Percentiles rank a stretch among this genome's conserved stretches.
These are phyloP conservation scores for Cicer chorassanicum DNA, from an alignment of 306 rosid species.

Conservation along the genomic window DNA sequence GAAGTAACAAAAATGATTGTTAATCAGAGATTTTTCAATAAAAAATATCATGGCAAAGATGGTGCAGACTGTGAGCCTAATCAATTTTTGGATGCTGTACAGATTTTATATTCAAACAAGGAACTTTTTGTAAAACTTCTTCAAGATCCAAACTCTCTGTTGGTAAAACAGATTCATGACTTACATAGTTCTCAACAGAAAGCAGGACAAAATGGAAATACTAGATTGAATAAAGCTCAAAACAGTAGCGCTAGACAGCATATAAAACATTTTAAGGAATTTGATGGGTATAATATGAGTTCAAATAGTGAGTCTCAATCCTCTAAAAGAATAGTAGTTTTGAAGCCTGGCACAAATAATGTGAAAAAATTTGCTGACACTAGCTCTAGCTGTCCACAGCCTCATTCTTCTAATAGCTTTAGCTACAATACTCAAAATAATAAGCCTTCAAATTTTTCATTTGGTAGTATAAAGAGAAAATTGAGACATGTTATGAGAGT, in stretches of 20 bases:
- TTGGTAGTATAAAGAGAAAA: conserved; percentile 61
- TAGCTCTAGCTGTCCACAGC: neutral
- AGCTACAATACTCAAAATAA: neutral
- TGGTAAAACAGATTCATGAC: conserved; percentile 66
- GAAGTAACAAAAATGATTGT: conserved; percentile 56
- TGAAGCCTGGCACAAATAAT: conserved; percentile 52
- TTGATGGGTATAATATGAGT: conserved; percentile 39
- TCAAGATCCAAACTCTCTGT: conserved; percentile 74
- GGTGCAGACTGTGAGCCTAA: conserved; percentile 58
- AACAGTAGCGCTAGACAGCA: conserved; percentile 44
- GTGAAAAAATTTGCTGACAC: conserved; percentile 40
- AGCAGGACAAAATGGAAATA: conserved; percentile 43
- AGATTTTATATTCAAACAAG: conserved; percentile 73
- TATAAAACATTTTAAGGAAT: neutral
- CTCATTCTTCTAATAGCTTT: too few relatives aligned
- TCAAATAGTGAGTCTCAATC: conserved; percentile 41
- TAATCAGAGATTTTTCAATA: conserved; percentile 54
- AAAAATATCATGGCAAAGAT: conserved; percentile 47
- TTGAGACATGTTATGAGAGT: conserved; percentile 56
- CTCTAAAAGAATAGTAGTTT: conserved; percentile 56
- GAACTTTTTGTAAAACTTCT: conserved; percentile 69
- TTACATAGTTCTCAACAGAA: conserved; percentile 51
- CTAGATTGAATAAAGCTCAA: conserved; percentile 42
- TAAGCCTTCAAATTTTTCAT: conserved; percentile 46
- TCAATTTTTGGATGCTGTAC: conserved; percentile 69